phyloP scores from a whole-genome alignment of 306 rosid species.

The Arachis stenosperma region DNA sequence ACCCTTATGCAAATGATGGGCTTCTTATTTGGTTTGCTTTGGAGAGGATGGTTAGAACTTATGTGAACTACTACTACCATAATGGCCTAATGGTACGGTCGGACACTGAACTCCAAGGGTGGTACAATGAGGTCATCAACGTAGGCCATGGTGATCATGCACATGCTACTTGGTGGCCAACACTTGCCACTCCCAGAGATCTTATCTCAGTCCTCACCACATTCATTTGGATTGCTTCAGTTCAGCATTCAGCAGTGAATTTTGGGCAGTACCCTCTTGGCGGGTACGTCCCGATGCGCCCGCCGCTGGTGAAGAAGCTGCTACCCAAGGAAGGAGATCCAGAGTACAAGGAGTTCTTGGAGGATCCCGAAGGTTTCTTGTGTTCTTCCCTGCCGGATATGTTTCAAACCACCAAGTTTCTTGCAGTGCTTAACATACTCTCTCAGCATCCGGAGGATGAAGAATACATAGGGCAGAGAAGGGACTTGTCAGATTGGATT shows the following conservation, averaged over 20 bases:
- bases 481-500: constrained; percentile 42
- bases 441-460: constrained; percentile 40
- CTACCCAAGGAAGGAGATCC: constrained; percentile 58
- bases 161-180: constrained; percentile 78
- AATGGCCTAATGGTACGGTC: constrained; percentile 33
- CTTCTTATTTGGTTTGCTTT: constrained; percentile 73
- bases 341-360: constrained; percentile 30
- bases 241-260: constrained; percentile 49
- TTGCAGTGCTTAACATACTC: constrained; percentile 41
- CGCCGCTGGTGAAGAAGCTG: constrained; percentile 66
- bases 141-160: constrained; percentile 71
- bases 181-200: constrained; percentile 31
- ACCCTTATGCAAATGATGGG: constrained; percentile 85
- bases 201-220: constrained; percentile 44
- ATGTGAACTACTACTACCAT: constrained; percentile 65
- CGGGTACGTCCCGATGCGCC: constrained; percentile 79
- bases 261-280: constrained; percentile 49
- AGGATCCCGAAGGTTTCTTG: constrained; percentile 38
- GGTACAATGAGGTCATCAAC: constrained; percentile 70
- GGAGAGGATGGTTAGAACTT: constrained; percentile 65
- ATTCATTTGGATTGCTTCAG: constrained; percentile 44
- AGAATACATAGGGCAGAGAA: constrained; percentile 45
- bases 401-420: constrained; percentile 40
- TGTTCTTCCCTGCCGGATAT: constrained; percentile 38
- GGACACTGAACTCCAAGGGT: constrained; percentile 62